Conservation (phyloP, 2,329 filamentous ascomycete genomes). For the Ramularia endophylla region DNA sequence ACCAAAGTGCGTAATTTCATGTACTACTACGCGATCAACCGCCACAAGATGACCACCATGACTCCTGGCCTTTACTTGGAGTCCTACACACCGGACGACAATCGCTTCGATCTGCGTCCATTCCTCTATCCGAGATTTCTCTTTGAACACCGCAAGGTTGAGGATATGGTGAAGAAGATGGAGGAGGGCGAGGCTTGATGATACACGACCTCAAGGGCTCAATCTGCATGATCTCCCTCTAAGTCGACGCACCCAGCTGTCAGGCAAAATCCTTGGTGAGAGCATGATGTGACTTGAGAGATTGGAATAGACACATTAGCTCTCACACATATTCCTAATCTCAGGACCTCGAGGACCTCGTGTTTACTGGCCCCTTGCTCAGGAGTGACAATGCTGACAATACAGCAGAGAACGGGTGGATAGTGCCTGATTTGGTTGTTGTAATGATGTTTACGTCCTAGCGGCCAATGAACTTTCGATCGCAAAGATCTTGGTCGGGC, state of each 20-base stretch:
- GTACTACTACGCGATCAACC: conserved; percentile 56
- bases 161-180: conserved; percentile 36
- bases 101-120: conserved; percentile 53
- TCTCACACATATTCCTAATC: no score
- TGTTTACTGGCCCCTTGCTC: no score
- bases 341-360: no score
- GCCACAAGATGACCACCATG: conserved; percentile 59
- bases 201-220: no score
- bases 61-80: conserved; percentile 53
- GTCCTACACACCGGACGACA: conserved; percentile 45
- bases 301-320: no score
- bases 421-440: neutral
- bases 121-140: conserved; percentile 49
- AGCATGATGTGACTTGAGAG: no score
- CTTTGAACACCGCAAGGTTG: conserved; percentile 46
- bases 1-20: conserved; percentile 43
- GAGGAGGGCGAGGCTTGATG: neutral
- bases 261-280: no score
- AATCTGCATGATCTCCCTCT: no score
- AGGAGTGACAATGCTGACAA: no score
- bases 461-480: neutral
- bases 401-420: no score
- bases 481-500: no score
- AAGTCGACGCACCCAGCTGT: no score
- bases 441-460: neutral